Evolutionary conservation across 805 yeast genomes (phyloP).

Genomic region (Myxozyma neotropica): DNA sequence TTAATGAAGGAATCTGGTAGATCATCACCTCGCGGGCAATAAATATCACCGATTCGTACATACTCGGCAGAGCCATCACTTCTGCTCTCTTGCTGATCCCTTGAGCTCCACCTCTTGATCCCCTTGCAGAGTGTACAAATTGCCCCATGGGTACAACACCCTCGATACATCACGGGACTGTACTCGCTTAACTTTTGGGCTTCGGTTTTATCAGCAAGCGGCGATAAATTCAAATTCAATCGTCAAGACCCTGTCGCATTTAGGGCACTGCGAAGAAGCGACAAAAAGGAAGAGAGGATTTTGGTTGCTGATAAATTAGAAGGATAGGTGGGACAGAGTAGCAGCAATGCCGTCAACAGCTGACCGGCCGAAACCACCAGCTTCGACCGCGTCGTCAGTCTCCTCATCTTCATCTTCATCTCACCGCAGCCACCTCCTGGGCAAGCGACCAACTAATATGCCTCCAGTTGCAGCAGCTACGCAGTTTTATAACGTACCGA

Average conservation of each 20-base stretch:
- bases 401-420: slow-evolving; percentile 2
- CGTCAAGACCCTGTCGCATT: no score
- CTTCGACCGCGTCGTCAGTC: background rate
- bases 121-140: no score
- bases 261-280: no score
- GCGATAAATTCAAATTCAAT: background rate
- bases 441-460: background rate
- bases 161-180: background rate
- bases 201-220: background rate
- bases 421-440: background rate
- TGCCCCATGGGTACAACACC: no score
- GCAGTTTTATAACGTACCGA: background rate
- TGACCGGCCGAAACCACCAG: background rate
- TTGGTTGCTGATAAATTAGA: no score
- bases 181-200: background rate
- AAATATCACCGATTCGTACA: slow-evolving; percentile 30
- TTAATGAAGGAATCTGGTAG: slow-evolving; percentile 41
- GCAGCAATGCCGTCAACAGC: slow-evolving; percentile 1
- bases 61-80: background rate
- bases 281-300: background rate
- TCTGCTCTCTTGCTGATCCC: no score
- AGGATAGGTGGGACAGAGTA: background rate
- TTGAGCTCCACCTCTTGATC: no score
- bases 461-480: background rate
- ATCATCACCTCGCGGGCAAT: slow-evolving; percentile 36